Percentiles rank a stretch among this genome's conserved stretches.
These are phyloP conservation scores for Ganoderma lingzhi DNA, from an alignment of 1,284 basidiomycete genomes.

Conservation along the genomic window DNA sequence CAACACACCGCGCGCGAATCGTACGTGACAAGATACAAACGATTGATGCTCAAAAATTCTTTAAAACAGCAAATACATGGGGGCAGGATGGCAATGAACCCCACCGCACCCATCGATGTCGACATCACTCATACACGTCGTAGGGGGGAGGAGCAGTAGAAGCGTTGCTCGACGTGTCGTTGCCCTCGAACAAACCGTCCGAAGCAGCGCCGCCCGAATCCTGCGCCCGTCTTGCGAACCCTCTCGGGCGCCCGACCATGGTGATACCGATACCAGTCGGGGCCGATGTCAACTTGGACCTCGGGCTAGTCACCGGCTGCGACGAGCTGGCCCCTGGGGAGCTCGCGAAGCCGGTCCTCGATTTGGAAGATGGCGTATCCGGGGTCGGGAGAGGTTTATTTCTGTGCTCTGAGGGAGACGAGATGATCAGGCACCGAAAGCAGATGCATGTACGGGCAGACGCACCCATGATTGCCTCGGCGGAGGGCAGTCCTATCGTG, in stretches of 20 bases:
- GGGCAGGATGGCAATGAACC: too few relatives aligned
- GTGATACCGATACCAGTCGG: too few relatives aligned
- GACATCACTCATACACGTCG: background rate
- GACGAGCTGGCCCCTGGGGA: background rate
- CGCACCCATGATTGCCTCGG: slow-evolving; percentile 4
- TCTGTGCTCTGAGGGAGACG: background rate
- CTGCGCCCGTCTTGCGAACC: background rate
- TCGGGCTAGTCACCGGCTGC: background rate
- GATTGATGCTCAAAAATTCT: too few relatives aligned
- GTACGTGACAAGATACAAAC: too few relatives aligned
- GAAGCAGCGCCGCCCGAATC: background rate
- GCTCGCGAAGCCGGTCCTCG: background rate
- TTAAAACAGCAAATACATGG: too few relatives aligned
- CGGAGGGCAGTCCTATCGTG: background rate
- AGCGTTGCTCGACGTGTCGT: background rate
- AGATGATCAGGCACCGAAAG: background rate
- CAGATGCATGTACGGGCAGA: too few relatives aligned
- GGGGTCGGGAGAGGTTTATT: slow-evolving; percentile 6
- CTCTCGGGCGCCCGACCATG: too few relatives aligned
- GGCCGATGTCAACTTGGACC: too few relatives aligned
- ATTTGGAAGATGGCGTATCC: background rate
- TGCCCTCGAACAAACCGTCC: background rate
- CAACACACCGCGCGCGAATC: too few relatives aligned
- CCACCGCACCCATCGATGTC: background rate
- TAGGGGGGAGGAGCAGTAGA: background rate